Evolutionary conservation across 306 rosid species (phyloP).

Genomic region (Glycine latifolia): DNA sequence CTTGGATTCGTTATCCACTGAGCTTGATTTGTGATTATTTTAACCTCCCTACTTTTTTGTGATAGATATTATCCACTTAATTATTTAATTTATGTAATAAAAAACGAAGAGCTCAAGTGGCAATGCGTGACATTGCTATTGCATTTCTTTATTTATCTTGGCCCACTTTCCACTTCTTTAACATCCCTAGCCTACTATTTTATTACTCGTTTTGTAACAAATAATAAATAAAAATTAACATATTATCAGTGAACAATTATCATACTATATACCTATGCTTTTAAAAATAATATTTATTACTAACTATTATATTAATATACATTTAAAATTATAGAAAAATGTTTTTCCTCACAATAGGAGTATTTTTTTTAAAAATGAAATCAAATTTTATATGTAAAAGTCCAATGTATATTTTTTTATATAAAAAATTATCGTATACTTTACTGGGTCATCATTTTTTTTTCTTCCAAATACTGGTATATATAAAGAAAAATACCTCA

Average conservation of each 20-base stretch:
- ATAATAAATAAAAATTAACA: background rate
- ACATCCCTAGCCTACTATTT: background rate
- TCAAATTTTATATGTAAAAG: background rate
- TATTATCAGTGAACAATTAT: background rate
- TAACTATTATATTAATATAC: background rate
- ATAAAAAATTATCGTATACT: background rate
- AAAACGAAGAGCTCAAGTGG: background rate
- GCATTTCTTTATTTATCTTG: background rate
- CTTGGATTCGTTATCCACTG: background rate
- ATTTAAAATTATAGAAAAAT: background rate
- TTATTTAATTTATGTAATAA: background rate
- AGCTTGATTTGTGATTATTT: slow-evolving; percentile 9
- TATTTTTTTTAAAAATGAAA: background rate
- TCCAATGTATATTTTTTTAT: background rate
- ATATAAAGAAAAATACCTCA: slow-evolving; percentile 43
- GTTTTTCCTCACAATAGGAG: background rate
- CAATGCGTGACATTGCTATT: background rate
- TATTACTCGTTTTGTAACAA: background rate
- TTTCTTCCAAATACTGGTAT: background rate
- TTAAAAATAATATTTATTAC: background rate
- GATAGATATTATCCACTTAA: background rate
- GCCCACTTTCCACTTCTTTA: background rate
- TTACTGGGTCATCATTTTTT: background rate
- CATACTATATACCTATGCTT: background rate
- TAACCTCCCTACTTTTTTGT: background rate